Base-by-base conservation (phyloP, 202 grass and related monocot species). In the Zizania palustris region DNA sequence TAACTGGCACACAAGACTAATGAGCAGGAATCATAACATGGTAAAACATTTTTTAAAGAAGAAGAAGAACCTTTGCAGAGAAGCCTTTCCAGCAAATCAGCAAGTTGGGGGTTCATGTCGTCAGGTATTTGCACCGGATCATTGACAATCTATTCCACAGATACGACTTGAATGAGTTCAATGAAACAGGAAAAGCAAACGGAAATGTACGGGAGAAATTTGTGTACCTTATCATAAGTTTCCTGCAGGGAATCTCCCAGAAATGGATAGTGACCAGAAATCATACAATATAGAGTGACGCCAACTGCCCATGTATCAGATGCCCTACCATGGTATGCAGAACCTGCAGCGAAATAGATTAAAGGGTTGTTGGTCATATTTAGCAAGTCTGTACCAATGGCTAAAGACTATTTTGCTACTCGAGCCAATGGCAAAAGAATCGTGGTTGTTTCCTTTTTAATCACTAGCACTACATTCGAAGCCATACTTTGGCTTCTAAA, bases 251-350 rank as follows among this genome's bases (percentile, higher is more conserved):
- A 84, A 46, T 98, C 95, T 64, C 95, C 95, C 35, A 98, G 56
- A 83, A 98, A 98, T 77, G 89, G 95, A 86, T 94, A 94, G 7
- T 81, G 74, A 46, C 94, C 87, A 61, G 83, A 85, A 74, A 98
- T 80, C 91, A 94, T 97, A 73, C 89, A 92, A 68, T 97, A 90
- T 28, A 97, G 85, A 63, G 95, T 97, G 64, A 97, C 91, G 39
- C 95, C 95, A 58, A 97, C 89, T 51, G 95, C 91, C 91, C 87
- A 97, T 51, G 79, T 94, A 80, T 97, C 95, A 28, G 95, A 81
- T 67, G 86, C 76, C 58, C 88, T 82, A 37, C 89, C 95, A 78
- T 80, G 91, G 67, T 97, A 92, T 49, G 85, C 74, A 83, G 85
- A 89, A 74, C 87, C 89, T 97, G 75, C 45, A 76, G 11, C 20